These are phyloP conservation scores for Yamadazyma tumulicola DNA, from an alignment of 805 yeast genomes.

Conservation along the genomic window DNA sequence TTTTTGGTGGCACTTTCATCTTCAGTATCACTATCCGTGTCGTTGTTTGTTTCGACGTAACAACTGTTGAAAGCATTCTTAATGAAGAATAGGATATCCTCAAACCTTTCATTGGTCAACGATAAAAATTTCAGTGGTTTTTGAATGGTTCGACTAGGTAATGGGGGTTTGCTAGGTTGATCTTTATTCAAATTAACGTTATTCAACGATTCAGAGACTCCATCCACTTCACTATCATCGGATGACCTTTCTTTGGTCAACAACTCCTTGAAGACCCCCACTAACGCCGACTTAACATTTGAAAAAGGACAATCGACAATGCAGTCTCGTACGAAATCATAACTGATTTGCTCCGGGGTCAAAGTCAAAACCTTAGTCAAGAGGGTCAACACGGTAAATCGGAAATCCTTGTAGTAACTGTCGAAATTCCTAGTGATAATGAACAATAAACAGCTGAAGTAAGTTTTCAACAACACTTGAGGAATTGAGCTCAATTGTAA, in stretches of 20 bases:
- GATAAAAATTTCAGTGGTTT: conserved; percentile 31
- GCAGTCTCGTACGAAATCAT: conserved; percentile 60
- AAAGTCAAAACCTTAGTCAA: conserved; percentile 60
- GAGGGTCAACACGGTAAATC: conserved; percentile 51
- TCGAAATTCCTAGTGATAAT: conserved; percentile 18
- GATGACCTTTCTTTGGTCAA: conserved; percentile 32
- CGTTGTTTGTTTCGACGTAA: conserved; percentile 18
- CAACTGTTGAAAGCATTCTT: conserved; percentile 34
- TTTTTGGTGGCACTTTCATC: conserved; percentile 13
- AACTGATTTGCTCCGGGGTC: conserved; percentile 54
- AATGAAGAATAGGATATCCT: conserved; percentile 42
- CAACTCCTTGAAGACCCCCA: conserved; percentile 70
- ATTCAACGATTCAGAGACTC: conserved; percentile 1
- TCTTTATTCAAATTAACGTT: neutral
- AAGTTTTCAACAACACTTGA: conserved; percentile 22
- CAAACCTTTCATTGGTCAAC: conserved; percentile 40
- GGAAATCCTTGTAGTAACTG: conserved; percentile 20
- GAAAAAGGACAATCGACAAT: conserved; percentile 64
- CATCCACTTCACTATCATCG: conserved; percentile 3
- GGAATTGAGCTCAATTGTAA: conserved; percentile 32
- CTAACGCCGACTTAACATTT: conserved; percentile 54
- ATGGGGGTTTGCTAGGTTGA: conserved; percentile 15
- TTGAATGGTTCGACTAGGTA: conserved; percentile 31
- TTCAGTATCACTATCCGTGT: conserved; percentile 14
- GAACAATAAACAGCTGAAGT: conserved; percentile 29